Evolutionary conservation across 2,329 filamentous ascomycete genomes (phyloP).

Genomic region (Beauveria varroae): DNA sequence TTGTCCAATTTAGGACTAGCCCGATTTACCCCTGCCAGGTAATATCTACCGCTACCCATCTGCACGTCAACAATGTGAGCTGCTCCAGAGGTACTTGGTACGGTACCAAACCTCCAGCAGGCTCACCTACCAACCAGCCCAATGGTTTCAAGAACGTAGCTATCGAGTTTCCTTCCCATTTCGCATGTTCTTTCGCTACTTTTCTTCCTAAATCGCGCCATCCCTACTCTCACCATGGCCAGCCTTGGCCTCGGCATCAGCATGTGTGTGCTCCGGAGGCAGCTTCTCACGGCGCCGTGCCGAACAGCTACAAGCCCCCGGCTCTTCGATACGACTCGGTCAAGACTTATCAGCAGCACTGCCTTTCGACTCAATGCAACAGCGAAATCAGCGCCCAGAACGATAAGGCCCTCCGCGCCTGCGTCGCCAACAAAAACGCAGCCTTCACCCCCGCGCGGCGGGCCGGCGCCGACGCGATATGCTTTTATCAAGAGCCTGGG

Average conservation of each 20-base stretch:
- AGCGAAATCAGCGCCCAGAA: not conserved
- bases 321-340: constrained; percentile 1
- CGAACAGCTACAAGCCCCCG: not conserved
- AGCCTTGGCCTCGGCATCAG: not conserved
- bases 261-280: not conserved
- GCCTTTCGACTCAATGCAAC: not conserved
- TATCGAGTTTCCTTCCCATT: not conserved
- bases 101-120: not conserved
- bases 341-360: constrained; percentile 1
- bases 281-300: constrained; percentile 4
- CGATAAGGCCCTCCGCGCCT: not conserved
- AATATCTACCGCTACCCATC: constrained; percentile 8
- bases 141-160: constrained; percentile 2
- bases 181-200: not conserved
- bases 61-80: constrained; percentile 4
- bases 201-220: not conserved
- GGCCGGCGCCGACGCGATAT: constrained; percentile 24
- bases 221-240: not conserved
- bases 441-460: constrained; percentile 6
- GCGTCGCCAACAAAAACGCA: not conserved
- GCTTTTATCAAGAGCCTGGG: constrained; percentile 50
- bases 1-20: not conserved
- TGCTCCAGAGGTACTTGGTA: too few species aligned
- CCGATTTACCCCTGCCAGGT: constrained; percentile 1
- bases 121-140: not conserved